These are phyloP conservation scores for Marchantia polymorpha DNA, from an alignment of 225 moss, liverwort and hornwort species.

Conservation along the genomic window DNA sequence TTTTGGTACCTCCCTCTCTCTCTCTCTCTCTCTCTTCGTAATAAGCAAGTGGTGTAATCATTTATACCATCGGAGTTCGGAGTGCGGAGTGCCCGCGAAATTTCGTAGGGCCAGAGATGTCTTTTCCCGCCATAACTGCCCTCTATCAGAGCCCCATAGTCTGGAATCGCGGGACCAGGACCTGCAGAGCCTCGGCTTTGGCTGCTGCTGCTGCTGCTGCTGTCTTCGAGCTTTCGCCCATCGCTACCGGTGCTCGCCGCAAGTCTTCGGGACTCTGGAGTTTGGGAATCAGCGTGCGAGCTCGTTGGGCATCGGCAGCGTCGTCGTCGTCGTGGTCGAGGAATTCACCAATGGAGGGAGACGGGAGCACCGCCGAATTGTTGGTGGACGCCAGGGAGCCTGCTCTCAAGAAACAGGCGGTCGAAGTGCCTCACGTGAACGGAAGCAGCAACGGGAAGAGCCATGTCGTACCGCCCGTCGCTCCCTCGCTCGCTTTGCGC, in stretches of 20 bases:
- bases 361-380: neutral
- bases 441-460: constrained; percentile 16
- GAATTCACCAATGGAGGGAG: constrained; percentile 3
- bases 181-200: neutral
- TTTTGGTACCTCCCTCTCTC: neutral
- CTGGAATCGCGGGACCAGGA: no score
- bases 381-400: constrained; percentile 13
- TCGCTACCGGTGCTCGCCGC: neutral
- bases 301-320: neutral
- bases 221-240: neutral
- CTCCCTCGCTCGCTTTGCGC: constrained; percentile 42
- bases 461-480: constrained; percentile 20
- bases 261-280: neutral
- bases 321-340: no score
- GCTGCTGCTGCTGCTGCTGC: no score
- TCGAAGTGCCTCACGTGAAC: neutral
- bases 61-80: neutral
- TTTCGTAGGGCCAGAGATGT: no score
- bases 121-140: constrained; percentile 3
- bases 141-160: neutral
- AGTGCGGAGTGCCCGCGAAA: neutral
- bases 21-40: neutral
- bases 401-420: constrained; percentile 44
- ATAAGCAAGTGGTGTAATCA: neutral
- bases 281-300: neutral